Percentiles rank a stretch among this genome's conserved stretches.
These are phyloP conservation scores for Chaetothyriales sp. DNA, from an alignment of 2,329 filamentous ascomycete species.

Conservation along the genomic window DNA sequence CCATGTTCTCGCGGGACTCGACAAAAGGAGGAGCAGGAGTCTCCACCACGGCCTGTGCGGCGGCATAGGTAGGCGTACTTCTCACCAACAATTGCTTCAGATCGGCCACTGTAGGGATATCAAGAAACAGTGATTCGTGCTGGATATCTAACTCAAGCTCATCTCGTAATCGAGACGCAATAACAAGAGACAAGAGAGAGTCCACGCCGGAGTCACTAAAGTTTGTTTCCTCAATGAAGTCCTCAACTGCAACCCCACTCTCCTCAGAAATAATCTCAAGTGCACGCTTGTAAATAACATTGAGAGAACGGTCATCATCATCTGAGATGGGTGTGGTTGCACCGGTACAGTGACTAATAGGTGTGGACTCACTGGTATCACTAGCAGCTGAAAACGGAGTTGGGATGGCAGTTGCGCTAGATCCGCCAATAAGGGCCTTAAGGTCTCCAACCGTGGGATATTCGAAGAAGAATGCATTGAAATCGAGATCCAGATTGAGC, in stretches of 20 bases:
- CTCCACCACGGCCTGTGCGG: too few species aligned
- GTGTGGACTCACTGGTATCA: slow-evolving; percentile 20
- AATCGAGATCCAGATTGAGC: slow-evolving; percentile 5
- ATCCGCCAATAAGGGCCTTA: neutral
- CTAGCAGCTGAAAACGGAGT: neutral
- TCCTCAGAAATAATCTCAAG: slow-evolving; percentile 29
- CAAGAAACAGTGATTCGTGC: slow-evolving; percentile 14
- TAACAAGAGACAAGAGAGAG: slow-evolving; percentile 47
- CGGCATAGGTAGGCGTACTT: too few species aligned
- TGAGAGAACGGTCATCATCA: slow-evolving; percentile 17
- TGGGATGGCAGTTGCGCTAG: neutral
- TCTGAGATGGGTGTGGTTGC: slow-evolving; percentile 20
- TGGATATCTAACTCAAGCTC: slow-evolving; percentile 47
- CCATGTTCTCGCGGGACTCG: too few species aligned
- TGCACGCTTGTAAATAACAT: slow-evolving; percentile 23
- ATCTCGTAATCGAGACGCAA: slow-evolving; percentile 48
- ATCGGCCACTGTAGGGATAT: slow-evolving; percentile 17
- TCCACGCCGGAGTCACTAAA: slow-evolving; percentile 51
- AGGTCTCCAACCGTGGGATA: slow-evolving; percentile 5
- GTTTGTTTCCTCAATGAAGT: slow-evolving; percentile 46
- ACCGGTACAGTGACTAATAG: slow-evolving; percentile 17
- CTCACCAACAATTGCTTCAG: slow-evolving; percentile 11
- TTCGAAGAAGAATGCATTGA: slow-evolving; percentile 2
- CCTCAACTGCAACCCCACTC: slow-evolving; percentile 44
- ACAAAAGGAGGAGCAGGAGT: too few species aligned